Percentiles rank a stretch among this genome's conserved stretches.
Evolutionary conservation across 805 yeast genomes (phyloP).

Genomic region (Suhomyces xylopsoci): DNA sequence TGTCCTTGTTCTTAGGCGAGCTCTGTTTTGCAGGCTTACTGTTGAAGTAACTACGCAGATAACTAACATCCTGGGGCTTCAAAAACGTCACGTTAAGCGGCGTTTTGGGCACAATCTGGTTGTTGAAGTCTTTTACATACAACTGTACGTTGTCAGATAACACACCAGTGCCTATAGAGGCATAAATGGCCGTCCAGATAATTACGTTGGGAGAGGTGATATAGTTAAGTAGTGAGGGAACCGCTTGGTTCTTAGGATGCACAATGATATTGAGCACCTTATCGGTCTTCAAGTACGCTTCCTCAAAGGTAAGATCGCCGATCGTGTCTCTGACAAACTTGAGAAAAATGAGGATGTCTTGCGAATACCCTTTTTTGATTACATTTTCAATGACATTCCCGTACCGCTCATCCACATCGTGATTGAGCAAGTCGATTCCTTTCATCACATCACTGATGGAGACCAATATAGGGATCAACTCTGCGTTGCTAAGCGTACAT

Average conservation of each 20-base stretch:
- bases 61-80: constrained; percentile 45
- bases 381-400: constrained; percentile 75
- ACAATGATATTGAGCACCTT: constrained; percentile 80
- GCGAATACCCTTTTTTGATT: constrained; percentile 76
- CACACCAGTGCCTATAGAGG: constrained; percentile 76
- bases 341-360: constrained; percentile 76
- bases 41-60: constrained; percentile 42
- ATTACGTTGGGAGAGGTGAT: constrained; percentile 91
- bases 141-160: constrained; percentile 52
- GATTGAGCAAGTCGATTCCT: constrained; percentile 45
- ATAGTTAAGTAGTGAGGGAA: constrained; percentile 78
- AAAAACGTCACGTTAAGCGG: constrained; percentile 43
- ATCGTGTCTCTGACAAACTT: constrained; percentile 72
- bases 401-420: constrained; percentile 55
- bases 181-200: constrained; percentile 81
- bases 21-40: constrained; percentile 1
- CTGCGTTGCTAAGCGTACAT: constrained; percentile 68
- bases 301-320: constrained; percentile 89
- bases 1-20: constrained; percentile 1
- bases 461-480: constrained; percentile 48
- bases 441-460: constrained; percentile 41
- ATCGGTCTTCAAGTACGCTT: constrained; percentile 78
- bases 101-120: constrained; percentile 52
- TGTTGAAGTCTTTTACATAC: constrained; percentile 61
- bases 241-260: constrained; percentile 69